Evolutionary conservation across 148 eudicot species (phyloP).

Genomic region (Chenopodium berlandieri): DNA sequence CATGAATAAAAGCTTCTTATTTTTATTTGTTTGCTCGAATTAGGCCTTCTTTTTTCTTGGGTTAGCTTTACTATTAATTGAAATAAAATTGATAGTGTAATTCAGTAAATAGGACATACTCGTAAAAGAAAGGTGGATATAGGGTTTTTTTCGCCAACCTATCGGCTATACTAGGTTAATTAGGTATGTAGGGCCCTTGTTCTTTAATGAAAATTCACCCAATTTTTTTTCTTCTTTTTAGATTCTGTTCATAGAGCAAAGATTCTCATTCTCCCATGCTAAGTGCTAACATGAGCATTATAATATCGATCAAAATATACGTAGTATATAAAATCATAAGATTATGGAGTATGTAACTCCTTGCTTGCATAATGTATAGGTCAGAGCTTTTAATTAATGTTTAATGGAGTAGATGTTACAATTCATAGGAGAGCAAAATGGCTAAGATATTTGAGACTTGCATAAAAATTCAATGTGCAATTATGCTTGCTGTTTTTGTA

Average conservation of each 20-base stretch:
- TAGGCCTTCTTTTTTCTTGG: not conserved
- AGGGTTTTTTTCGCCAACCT: not conserved
- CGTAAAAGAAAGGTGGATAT: not conserved
- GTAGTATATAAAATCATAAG: too few relatives aligned
- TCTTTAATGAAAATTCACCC: slow-evolving; percentile 13
- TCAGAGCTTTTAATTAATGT: too few relatives aligned
- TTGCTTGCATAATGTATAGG: too few relatives aligned
- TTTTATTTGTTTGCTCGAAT: not conserved
- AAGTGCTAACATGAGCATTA: not conserved
- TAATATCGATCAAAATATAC: too few relatives aligned
- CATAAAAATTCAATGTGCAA: too few relatives aligned
- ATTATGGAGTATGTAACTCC: too few relatives aligned
- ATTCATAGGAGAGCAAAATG: too few relatives aligned
- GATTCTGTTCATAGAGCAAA: not conserved
- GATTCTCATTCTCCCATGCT: slow-evolving; percentile 16
- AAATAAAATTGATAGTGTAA: not conserved
- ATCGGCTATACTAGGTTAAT: not conserved
- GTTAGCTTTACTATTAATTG: not conserved
- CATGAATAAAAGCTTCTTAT: not conserved
- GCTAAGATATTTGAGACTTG: too few relatives aligned
- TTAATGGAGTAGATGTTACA: too few relatives aligned
- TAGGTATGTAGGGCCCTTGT: not conserved
- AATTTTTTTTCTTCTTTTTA: slow-evolving; percentile 13
- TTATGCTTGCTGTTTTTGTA: too few relatives aligned
- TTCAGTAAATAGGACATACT: not conserved